Base-by-base conservation (phyloP, 345 rosid genomes). In the Raphanus raphanistrum region DNA sequence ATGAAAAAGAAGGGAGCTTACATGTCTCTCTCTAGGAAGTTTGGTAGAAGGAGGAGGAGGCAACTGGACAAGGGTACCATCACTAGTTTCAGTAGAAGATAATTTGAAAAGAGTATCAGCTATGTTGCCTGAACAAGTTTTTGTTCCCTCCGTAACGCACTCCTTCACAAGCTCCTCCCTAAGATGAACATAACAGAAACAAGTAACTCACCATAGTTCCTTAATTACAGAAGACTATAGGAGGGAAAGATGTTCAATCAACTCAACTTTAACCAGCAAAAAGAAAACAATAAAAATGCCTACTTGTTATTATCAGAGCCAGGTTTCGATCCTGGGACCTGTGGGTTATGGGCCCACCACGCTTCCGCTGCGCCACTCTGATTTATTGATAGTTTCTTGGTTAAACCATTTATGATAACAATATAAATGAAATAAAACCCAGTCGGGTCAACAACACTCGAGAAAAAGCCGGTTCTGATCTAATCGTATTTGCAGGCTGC, bases 321-420 rank as follows among this genome's bases (percentile, higher is more conserved):
- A 84, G 86, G 90, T 90, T 90, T 87, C 90, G 87, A 88, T 90
- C 92, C 88, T 84, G 86, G 88, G 87, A 87, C 88, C 88, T 88
- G 87, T 90, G 88, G 89, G 90, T 86, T 89, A 89, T 86, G 88
- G 92, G 89, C 88, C 91, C 90, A 87, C 87, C 89, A 86, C 88
- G 88, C 92, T 85, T 90, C 90, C 90, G 89, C 91, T 87, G 91
- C 91, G 88, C 90, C 90, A 89, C 91, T 91, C 87, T 88, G 92
- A 57, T 57, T 21, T n/a, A 0, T 11, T 43, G n/a, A 12, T 0
- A 21, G 21, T 21, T 0, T 21, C 1, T 21, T 0, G 0, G 21
- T 0, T 21, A 21, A 21, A 21, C 21, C 1, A 21, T 21, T 21
- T 21, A 21, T 21, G 21, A 21, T n/a, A n/a, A n/a, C n/a, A n/a